A percentile compares a stretch with the other conserved stretches of the same genome.
Conservation (phyloP, 169 alveolate genomes). For the Plasmodium billcollinsi region DNA sequence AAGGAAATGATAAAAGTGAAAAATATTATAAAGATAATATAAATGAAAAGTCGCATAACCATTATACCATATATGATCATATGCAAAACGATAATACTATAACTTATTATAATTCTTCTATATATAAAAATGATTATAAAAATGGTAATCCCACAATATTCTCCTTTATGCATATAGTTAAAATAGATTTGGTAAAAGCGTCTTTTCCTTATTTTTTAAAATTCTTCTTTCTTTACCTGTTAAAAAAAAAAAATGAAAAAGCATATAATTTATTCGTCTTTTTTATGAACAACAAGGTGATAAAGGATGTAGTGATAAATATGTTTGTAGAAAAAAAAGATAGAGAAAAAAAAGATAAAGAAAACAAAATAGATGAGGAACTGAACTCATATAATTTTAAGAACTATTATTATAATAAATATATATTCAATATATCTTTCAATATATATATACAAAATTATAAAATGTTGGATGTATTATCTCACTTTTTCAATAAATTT, state of each 20-base stretch:
- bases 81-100: no score
- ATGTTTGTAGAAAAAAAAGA: background rate
- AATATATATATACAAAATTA: constrained; percentile 27
- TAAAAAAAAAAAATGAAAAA: constrained; percentile 20
- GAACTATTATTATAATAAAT: background rate
- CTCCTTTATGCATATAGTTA: constrained; percentile 7
- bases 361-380: background rate
- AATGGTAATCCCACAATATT: background rate
- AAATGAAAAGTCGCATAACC: background rate
- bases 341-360: background rate
- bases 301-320: constrained; percentile 3
- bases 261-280: background rate
- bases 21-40: background rate
- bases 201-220: constrained; percentile 1
- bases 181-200: constrained; percentile 29
- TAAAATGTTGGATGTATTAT: constrained; percentile 5
- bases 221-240: background rate
- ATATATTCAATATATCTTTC: constrained; percentile 23
- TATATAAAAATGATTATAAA: background rate
- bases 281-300: background rate
- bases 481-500: constrained; percentile 39
- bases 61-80: no score
- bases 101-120: no score
- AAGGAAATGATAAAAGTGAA: background rate
- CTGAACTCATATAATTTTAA: background rate